Base-by-base conservation (phyloP, 148 eudicot species). In the Beta vulgaris region DNA sequence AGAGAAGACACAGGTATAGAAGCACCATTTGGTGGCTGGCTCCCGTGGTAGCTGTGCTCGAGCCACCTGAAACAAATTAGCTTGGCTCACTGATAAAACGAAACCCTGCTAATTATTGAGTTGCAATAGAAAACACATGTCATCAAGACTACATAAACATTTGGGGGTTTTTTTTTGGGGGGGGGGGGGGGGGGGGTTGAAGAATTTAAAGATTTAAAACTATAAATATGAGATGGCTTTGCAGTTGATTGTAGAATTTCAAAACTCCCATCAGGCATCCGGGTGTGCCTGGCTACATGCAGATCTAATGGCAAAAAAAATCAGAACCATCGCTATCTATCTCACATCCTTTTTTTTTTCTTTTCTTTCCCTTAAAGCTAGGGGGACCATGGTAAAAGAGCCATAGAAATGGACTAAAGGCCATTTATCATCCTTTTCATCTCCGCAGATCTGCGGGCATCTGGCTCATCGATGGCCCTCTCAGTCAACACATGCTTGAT, bases 401-500 rank as follows among this genome's bases (percentile, higher is more conserved):
- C 34, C 8, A 67, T 18, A 31, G 42, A 26, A 51, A 66, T 35
- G 6, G 3, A 36, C 84, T 84, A 90, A 13, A 91, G 80, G 72
- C 90, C 75, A 74, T 93, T 93, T 69, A 93, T 79, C 94, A 91
- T 87, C 77, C 94, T 89, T 76, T 89, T 91, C 94, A 91, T 93
- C 80, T 89, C 98, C 3, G 91, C 85, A 35, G 89, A 84, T 78
- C 97, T 88, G 76, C 97, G 82, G 34, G 94, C 83, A 86, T 93
- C 98, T 14, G 97, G 79, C 66, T 93, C 97, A 70, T 84, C 92
- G 46, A 93, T 93, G 29, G 97, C 94, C 78, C 97, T 89, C 82
- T 93, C 97, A 3, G 94, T 93, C 55, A 93, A 80, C 15, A 89
- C 97, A 39, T 93, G 97, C 79, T 93, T 93, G 86, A 93, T 88